Base-by-base conservation (phyloP, 306 rosid species). In the Macrotyloma uniflorum region DNA sequence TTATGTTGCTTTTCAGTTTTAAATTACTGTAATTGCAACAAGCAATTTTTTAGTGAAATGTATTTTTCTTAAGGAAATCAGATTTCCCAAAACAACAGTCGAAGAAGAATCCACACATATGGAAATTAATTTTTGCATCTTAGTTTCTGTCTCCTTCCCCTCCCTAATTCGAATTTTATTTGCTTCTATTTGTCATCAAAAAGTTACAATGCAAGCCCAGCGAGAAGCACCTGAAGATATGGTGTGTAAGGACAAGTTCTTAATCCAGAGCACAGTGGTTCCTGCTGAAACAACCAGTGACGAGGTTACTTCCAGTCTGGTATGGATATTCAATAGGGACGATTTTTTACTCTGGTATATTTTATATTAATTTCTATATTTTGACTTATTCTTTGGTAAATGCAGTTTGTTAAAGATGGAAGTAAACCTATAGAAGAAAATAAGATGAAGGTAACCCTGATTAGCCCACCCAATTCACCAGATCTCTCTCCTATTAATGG, bases 121-220 rank as follows among this genome's bases (percentile, higher is more conserved):
- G 16, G 51, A 23, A 35, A 26, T 67, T 63, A 51, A 11, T 12
- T 70, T 53, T 70, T 16, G 65, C 65, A 19, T 53, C 75, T 66
- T 8, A 38, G 45, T 53, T 46, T 58, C 76, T 4, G 36, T 23
- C 33, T 11, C 36, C 5, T 13, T 19, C 15, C 15, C 2, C n/a
- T 57, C 76, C 62, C 22, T 12, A 63, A 15, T 11, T 22, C 18
- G n/a, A 67, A 7, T 19, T 45, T 82, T 53, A 14, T 0, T 53
- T 43, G 36, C 26, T 67, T 82, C 15, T 14, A 65, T 65, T 67
- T 75, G 64, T 77, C 86, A 75, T 88, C 69, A 49, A 83, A 70
- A 65, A 95, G 98, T 95, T 82, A 91, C 86, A 78, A 95, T 90
- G 98, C 98, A 92, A 91, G 91, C 91, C 63, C 93, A 42, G 70